These are phyloP conservation scores for Candida albicans DNA, from an alignment of 1,139 yeast species.

Conservation along the genomic window DNA sequence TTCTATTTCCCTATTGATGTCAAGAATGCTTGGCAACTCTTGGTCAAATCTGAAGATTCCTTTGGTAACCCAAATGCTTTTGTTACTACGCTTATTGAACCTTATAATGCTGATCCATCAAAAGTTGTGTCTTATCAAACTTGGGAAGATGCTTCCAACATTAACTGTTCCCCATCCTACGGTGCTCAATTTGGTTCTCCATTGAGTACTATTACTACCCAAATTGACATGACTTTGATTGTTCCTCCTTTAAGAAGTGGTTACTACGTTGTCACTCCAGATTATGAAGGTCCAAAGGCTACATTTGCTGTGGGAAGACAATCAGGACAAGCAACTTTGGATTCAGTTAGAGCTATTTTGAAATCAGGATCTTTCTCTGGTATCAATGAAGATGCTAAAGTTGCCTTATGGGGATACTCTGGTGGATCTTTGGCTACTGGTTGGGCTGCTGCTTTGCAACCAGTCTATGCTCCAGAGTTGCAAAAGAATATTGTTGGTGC, in stretches of 20 bases:
- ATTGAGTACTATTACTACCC: slow-evolving; percentile 13
- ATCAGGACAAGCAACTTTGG: slow-evolving; percentile 25
- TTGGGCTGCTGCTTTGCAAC: slow-evolving; percentile 33
- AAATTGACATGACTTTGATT: slow-evolving; percentile 23
- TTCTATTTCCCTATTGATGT: slow-evolving; percentile 4
- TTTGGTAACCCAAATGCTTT: slow-evolving; percentile 30
- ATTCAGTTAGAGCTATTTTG: slow-evolving; percentile 24
- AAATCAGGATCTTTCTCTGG: slow-evolving; percentile 21
- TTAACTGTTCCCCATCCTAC: slow-evolving; percentile 18
- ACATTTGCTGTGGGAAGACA: slow-evolving; percentile 26
- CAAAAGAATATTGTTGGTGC: slow-evolving; percentile 25
- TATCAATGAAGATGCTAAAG: slow-evolving; percentile 19
- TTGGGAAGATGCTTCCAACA: slow-evolving; percentile 16
- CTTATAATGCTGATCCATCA: slow-evolving; percentile 24
- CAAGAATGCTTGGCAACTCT: slow-evolving; percentile 31
- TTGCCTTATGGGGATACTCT: slow-evolving; percentile 29
- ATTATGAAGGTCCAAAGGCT: slow-evolving; percentile 22
- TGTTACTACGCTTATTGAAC: slow-evolving; percentile 34
- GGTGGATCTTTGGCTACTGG: slow-evolving; percentile 31
- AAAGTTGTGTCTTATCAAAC: slow-evolving; percentile 23
- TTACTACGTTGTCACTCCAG: slow-evolving; percentile 27
- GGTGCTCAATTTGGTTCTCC: slow-evolving; percentile 16
- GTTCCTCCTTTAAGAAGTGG: slow-evolving; percentile 24
- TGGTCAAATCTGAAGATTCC: slow-evolving; percentile 33
- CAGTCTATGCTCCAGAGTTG: slow-evolving; percentile 36